Evolutionary conservation across 805 yeast genomes (phyloP).

Genomic region (Wickerhamomyces bisporus): DNA sequence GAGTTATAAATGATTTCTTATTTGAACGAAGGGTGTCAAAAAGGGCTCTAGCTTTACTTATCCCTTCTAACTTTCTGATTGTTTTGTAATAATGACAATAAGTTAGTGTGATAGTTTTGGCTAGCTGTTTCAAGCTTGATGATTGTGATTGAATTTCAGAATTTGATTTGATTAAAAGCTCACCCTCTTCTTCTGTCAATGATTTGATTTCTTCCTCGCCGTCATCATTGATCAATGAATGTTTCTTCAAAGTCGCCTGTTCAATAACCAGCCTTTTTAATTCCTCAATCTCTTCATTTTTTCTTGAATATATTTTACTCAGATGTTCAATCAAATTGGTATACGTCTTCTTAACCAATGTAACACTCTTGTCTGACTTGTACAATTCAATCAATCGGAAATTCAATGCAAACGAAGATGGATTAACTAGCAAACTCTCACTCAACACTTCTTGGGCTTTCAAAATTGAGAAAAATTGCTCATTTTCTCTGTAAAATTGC

Average conservation of each 20-base stretch:
- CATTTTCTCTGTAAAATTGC: conserved; percentile 27
- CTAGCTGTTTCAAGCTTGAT: conserved; percentile 17
- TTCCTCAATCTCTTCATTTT: conserved; percentile 15
- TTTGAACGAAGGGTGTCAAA: conserved; percentile 64
- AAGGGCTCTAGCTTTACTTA: conserved; percentile 65
- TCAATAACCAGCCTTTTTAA: conserved; percentile 15
- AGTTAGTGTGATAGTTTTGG: conserved; percentile 51
- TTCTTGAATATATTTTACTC: conserved; percentile 30
- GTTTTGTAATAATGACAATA: conserved; percentile 69
- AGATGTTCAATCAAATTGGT: conserved; percentile 45
- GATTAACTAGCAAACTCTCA: conserved; percentile 59
- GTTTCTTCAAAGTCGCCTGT: background rate
- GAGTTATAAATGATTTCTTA: conserved; percentile 44
- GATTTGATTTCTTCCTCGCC: conserved; percentile 10
- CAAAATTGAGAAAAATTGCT: conserved; percentile 8
- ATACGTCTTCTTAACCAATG: conserved; percentile 46
- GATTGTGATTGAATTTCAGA: conserved; percentile 12
- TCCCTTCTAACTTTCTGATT: conserved; percentile 60
- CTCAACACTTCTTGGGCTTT: conserved; percentile 39
- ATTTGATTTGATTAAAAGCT: conserved; percentile 9
- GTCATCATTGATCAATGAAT: conserved; percentile 3
- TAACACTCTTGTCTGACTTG: conserved; percentile 52
- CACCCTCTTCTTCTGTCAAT: conserved; percentile 16
- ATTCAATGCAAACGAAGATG: conserved; percentile 61
- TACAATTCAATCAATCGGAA: conserved; percentile 63